Base-by-base conservation (phyloP, 1,284 basidiomycete genomes). In the Cryptococcus maquisensis region DNA sequence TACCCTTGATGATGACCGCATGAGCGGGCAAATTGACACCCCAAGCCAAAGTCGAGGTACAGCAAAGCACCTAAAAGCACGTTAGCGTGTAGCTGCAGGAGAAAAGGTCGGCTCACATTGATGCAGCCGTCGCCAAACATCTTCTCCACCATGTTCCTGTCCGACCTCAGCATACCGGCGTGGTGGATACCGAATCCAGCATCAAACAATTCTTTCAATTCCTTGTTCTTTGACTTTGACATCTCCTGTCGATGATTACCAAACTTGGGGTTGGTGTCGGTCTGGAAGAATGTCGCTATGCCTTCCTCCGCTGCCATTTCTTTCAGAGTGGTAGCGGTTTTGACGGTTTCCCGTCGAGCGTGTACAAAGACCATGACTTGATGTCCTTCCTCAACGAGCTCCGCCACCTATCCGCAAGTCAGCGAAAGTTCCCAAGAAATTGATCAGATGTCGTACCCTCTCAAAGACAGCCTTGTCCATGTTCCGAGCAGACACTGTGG, bases 281-380 rank as follows among this genome's bases (percentile, higher is more conserved):
- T 88, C 57, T 82, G 87, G 70, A 97, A 92, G 37, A 89, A 80
- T 36, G 90, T 90, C 9, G 82, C 68, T 41, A 81, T 81, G 0
- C 86, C 90, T 62, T 97, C 91, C 16, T 81, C 75, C 8, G 83
- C 70, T 0, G 92, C 87, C 59, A 87, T 82, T 61, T 98, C 96
- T 55, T 86, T 85, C 15, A 99, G 80, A n/a, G 82, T 83, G 67
- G 86, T 79, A 0, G 94, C 93, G 0, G 90, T 85, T 72, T 96
- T 97, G 58, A 99, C 96, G 0, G 96, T 99, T 69, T 98, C 96
- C 75, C 97, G 98, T 26, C 96, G 84, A 16, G 96, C 92, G 73
- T 99, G 96, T 10, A 99, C 96, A 69, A 99, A 99, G 0, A 99
- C 92, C 95, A 99, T 98, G 55, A 98, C 93, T 75, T 98, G 96